Conservation (phyloP, 2,329 filamentous ascomycete genomes). For the Colletotrichum australisinense region DNA sequence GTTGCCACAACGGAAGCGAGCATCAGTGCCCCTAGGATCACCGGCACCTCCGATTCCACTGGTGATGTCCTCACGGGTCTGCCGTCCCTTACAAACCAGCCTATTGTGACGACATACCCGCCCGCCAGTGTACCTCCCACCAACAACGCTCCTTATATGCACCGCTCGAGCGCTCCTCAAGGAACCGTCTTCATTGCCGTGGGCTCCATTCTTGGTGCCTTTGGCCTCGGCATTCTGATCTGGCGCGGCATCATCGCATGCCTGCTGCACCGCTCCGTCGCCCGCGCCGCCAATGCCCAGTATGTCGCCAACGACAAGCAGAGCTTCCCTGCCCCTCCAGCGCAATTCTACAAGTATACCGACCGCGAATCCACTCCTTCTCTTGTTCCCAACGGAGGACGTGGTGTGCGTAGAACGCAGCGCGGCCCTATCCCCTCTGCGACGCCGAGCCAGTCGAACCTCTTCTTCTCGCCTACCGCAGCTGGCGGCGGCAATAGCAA, state of each 20-base stretch:
- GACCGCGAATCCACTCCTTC: conserved; percentile 69
- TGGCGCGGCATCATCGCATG: conserved; percentile 92
- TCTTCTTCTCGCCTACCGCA: conserved; percentile 97
- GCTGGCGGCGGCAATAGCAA: conserved; percentile 68
- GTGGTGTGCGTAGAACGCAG: conserved; percentile 62
- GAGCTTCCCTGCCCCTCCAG: conserved; percentile 67
- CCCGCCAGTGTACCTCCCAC: conserved; percentile 84
- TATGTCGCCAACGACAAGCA: conserved; percentile 77
- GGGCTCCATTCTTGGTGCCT: conserved; percentile 85
- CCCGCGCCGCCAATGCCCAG: conserved; percentile 83
- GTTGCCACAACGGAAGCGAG: conserved; percentile 31
- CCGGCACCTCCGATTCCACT: conserved; percentile 37
- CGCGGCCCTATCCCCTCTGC: conserved; percentile 64
- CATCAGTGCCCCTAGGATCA: conserved; percentile 37
- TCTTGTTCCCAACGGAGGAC: conserved; percentile 59
- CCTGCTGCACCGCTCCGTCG: conserved; percentile 91
- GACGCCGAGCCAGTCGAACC: conserved; percentile 73
- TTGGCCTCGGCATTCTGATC: conserved; percentile 82
- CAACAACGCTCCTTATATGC: conserved; percentile 89
- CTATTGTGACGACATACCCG: conserved; percentile 69
- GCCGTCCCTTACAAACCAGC: conserved; percentile 55
- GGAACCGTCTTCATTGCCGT: conserved; percentile 97
- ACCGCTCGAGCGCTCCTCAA: conserved; percentile 84
- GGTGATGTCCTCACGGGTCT: conserved; percentile 45
- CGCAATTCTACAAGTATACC: conserved; percentile 74